These are phyloP conservation scores for Penicillium simplicissimum DNA, from an alignment of 495 filamentous ascomycete genomes.

Conservation along the genomic window DNA sequence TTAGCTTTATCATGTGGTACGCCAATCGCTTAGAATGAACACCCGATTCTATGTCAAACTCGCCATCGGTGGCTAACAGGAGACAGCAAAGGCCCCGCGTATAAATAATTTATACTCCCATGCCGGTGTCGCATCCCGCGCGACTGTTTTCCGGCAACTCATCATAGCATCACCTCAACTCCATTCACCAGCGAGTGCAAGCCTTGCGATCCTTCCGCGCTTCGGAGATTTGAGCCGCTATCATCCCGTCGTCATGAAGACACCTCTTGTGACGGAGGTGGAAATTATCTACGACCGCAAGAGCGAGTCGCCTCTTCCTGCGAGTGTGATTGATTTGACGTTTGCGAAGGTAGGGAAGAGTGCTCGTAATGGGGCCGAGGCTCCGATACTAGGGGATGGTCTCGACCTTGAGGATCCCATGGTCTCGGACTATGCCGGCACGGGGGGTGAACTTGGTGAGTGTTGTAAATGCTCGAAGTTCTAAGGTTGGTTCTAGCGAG, in stretches of 20 bases:
- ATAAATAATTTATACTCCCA: slow-evolving; percentile 14
- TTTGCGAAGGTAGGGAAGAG: not conserved
- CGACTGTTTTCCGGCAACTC: slow-evolving; percentile 4
- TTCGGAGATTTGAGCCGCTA: not conserved
- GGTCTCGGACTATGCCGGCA: slow-evolving; percentile 1
- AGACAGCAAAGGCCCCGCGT: not conserved
- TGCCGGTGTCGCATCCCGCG: slow-evolving; percentile 12
- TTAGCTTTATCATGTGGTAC: not conserved
- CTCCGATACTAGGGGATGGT: slow-evolving; percentile 17
- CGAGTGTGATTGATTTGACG: not conserved
- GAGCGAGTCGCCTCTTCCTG: slow-evolving; percentile 3
- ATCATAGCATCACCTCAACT: slow-evolving; percentile 12
- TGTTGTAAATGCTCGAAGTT: too few species aligned
- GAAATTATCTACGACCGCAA: slow-evolving; percentile 2
- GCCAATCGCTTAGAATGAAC: not conserved
- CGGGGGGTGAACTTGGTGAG: slow-evolving; percentile 4
- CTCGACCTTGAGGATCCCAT: slow-evolving; percentile 14
- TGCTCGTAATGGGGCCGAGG: not conserved
- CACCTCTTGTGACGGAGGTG: not conserved
- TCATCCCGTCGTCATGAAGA: not conserved
- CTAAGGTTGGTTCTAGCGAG: too few species aligned
- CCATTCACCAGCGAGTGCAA: not conserved
- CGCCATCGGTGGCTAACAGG: slow-evolving; percentile 3
- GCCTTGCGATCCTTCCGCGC: not conserved
- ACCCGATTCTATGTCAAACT: slow-evolving; percentile 5